Evolutionary conservation across 441 rosid genomes (phyloP), one percentile per base, ranked within the genome.

Genomic region (Erodium trifolium): DNA sequence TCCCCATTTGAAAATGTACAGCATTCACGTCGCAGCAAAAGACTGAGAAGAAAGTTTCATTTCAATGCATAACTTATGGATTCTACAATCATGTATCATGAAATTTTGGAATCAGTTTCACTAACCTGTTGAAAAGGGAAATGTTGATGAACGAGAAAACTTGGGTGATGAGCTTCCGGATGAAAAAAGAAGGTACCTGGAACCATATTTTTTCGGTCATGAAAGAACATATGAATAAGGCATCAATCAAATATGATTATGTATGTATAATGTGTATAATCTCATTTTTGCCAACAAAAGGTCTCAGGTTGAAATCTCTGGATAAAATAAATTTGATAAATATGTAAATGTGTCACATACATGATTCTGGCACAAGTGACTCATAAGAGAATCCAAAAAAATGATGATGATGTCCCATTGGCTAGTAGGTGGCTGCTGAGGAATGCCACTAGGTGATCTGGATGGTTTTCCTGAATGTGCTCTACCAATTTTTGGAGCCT

Each of bases 1-100:
- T 94, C 98, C 65, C 99, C 99, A 77, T 95, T 95, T 63, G 99
- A 95, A 80, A 95, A 95, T 59, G 98, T 88, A 86, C 98, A 95
- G 72, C 99, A 95, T 80, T 95, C 99, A 72, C 99, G 93, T 69
- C 99, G 86, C 71, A 95, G 86, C 59, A 95, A 82, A 78, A 95
- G 99, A 73, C 99, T 94, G 78, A 63, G 67, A 65, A 77, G 63
- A 59, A 76, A 67, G 76, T 68, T 59, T 17, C 2, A 29, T 67
- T 45, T 69, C 49, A 72, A 68, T 51, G 59, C 18, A 14, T 51
- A 69, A 75, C 53, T 41, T 68, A 75, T 41, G 70, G 55, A 71
- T 53, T 43, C 16, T 35, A 18, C 53, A 68, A 17, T 14, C 41
- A 63, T 69, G 37, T 45, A 34, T 63, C 17, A 59, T 67, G 43